Base-by-base conservation (phyloP, 345 rosid genomes). In the Hypericum androsaemum region DNA sequence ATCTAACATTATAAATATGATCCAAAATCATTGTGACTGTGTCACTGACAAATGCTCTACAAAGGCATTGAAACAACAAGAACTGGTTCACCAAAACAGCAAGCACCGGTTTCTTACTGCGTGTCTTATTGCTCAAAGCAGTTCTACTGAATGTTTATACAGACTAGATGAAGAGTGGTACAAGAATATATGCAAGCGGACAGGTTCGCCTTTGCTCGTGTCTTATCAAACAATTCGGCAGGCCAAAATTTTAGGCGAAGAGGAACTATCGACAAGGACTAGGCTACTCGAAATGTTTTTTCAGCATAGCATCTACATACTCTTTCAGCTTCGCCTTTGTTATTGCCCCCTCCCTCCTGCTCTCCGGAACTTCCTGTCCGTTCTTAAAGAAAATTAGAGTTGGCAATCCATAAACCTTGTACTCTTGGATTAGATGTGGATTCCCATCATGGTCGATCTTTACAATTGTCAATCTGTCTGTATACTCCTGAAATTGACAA, bases 341-440 rank as follows among this genome's bases (percentile, higher is more conserved):
- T 41, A 88, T 80, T 13, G 94, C 94, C 44, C 94, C 94, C 75
- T 88, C 96, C 69, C 81, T 82, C 59, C 96, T 70, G 72, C 94
- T 88, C 57, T 74, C 80, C 5, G 88, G 65, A 49, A 88, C 81
- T 69, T 80, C 89, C 48, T 78, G 60, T 47, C 94, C 94, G 16
- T 78, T 66, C 71, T 82, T 80, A 71, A 88, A 88, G 61, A 84
- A 78, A 43, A 84, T 78, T 70, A 88, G 62, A 42, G 79, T 59
- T 0, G 96, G 96, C 74, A 88, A 80, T 41, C 96, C 94, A 44
- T 84, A 88, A 17, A 84, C 86, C 67, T 84, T 79, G 62, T 63
- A 84, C 13, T 88, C 77, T 17, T 80, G 63, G 40, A 88, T 88
- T 17, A 88, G 50, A 37, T 64, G 53, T 0, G 88, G 96, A 56